These are phyloP conservation scores for Sisymbrium altissimum DNA, from an alignment of 345 rosid species.

Conservation along the genomic window DNA sequence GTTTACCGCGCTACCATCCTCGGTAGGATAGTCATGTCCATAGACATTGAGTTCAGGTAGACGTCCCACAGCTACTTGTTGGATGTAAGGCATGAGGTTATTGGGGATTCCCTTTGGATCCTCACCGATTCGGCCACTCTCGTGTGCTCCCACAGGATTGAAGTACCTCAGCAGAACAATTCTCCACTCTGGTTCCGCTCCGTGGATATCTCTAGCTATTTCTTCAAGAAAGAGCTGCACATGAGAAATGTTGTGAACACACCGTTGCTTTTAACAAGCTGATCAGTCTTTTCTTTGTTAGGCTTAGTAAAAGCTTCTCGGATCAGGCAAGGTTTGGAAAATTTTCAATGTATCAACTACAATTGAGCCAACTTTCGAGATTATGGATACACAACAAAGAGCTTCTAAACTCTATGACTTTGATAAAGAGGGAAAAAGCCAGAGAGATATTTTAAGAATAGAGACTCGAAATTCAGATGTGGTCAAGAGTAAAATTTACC, in stretches of 20 bases:
- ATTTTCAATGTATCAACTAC: neutral
- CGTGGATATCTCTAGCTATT: slow-evolving; percentile 84
- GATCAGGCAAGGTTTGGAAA: too few relatives aligned
- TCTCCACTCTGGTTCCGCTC: slow-evolving; percentile 79
- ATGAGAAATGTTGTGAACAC: slow-evolving; percentile 19
- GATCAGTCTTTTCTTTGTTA: too few relatives aligned
- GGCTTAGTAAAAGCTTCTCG: too few relatives aligned
- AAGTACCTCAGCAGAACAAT: slow-evolving; percentile 84
- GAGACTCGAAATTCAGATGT: neutral
- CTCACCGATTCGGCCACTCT: slow-evolving; percentile 90
- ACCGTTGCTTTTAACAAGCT: neutral
- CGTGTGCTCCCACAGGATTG: slow-evolving; percentile 95
- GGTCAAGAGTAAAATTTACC: slow-evolving; percentile 39
- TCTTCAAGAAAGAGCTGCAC: slow-evolving; percentile 89
- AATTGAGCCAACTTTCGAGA: neutral
- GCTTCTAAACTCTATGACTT: neutral
- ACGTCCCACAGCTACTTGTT: slow-evolving; percentile 92
- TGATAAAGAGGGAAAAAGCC: neutral
- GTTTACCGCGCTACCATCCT: slow-evolving; percentile 86
- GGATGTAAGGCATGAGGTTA: slow-evolving; percentile 93
- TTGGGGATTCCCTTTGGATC: slow-evolving; percentile 92
- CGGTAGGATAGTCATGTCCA: slow-evolving; percentile 84
- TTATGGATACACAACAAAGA: neutral
- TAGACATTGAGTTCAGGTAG: slow-evolving; percentile 82
- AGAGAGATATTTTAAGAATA: neutral